Evolutionary conservation across 2,329 filamentous ascomycete genomes (phyloP), one percentile per base, ranked within the genome.

Genomic region (Epicoccum sorghinum): DNA sequence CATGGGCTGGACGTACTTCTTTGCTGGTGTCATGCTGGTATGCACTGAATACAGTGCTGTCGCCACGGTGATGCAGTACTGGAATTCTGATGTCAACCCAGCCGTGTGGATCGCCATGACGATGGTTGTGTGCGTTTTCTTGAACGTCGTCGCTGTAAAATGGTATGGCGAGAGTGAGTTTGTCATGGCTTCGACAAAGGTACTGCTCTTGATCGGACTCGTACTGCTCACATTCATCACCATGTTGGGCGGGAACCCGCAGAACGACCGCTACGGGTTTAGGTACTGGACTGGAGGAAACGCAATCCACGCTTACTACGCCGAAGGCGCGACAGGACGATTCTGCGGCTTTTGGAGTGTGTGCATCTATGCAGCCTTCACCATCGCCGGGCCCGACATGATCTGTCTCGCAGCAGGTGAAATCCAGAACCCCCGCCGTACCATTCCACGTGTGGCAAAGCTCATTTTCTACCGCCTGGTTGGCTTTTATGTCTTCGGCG

Each of bases 401-500:
- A 56, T 56, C 47, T 56, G 53, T 30, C 68, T 72, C 32, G 63
- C 84, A 33, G 82, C 83, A 25, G 84, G 83, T 9, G 85, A 87
- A 62, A 85, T 85, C 78, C 75, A 82, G 58, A 80, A 74, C 9
- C 85, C 82, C 1, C 78, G 83, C n/a, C 77, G 79, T 37, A 86
- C 86, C 58, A 75, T 88, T 6, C 85, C 85, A 13, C 82, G 77
- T 14, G 85, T 85, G 1, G 82, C 82, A 0, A 78, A 81, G n/a
- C 78, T 82, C 7, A 86, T 83, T 68, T 84, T 87, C 70, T 86
- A 81, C 67, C 84, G 85, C 10, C 76, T 88, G n/a, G 73, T 86
- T 12, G 78, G 86, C 69, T 86, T 87, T 76, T 87, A 86, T 66
- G 76, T 87, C 47, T 71, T 82, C 5, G 79, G 78, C 3, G 80